phyloP scores from a whole-genome alignment of 169 alveolate genomes.

The Toxoplasma gondii region DNA sequence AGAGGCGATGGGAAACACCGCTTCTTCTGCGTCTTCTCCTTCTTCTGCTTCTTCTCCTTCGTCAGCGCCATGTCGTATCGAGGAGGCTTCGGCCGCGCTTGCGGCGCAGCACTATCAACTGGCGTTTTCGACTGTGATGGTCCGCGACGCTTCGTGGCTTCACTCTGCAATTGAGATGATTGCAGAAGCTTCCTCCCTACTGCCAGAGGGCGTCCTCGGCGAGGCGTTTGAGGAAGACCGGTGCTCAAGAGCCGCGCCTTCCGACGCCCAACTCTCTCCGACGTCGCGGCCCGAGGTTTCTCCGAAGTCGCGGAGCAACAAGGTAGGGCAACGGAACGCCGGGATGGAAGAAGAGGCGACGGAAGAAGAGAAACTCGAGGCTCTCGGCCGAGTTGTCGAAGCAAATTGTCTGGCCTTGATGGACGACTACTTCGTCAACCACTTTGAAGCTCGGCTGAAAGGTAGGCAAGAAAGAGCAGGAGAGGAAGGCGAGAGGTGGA shows the following conservation, averaged over 20 bases:
- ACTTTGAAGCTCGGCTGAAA: background rate
- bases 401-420: background rate
- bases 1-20: background rate
- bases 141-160: background rate
- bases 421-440: background rate
- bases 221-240: background rate
- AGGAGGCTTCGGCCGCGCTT: background rate
- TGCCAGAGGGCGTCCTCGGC: background rate
- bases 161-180: background rate
- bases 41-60: background rate
- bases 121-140: background rate
- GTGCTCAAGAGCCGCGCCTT: background rate
- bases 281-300: background rate
- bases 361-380: background rate
- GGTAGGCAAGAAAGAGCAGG: background rate
- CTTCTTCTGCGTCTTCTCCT: background rate
- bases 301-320: background rate
- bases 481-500: too few species aligned
- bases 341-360: background rate
- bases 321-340: background rate
- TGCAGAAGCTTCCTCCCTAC: background rate
- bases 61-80: background rate
- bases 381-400: background rate
- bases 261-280: background rate
- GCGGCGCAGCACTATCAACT: constrained; percentile 16